Percentiles rank a stretch among this genome's conserved stretches.
Conservation (phyloP, 2,329 filamentous ascomycete genomes). For the Fusarium sublunatum region DNA sequence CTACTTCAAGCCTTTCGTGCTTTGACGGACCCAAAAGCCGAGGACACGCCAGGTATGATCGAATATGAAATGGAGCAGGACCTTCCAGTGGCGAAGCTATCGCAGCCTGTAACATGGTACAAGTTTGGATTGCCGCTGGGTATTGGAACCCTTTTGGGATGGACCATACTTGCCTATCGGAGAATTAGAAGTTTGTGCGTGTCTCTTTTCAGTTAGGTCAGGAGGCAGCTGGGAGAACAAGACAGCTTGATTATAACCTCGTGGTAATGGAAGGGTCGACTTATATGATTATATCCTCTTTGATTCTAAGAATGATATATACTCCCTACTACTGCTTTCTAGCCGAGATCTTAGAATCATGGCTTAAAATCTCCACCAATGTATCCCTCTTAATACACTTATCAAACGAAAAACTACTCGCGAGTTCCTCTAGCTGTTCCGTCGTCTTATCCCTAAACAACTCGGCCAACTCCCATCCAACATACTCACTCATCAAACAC, state of each 20-base stretch:
- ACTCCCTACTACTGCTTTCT: constrained; percentile 1
- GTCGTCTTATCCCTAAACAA: constrained; percentile 63
- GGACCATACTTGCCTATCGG: neutral
- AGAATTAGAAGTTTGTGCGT: neutral
- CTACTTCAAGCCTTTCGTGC: neutral
- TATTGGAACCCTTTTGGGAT: neutral
- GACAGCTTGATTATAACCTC: too few relatives aligned
- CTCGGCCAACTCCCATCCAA: constrained; percentile 65
- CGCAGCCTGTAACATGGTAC: neutral
- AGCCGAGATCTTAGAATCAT: constrained; percentile 12
- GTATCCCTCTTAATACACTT: constrained; percentile 63
- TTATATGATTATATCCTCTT: too few relatives aligned
- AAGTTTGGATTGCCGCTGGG: neutral
- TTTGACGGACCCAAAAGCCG: neutral
- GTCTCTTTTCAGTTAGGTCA: neutral
- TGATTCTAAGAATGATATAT: too few relatives aligned
- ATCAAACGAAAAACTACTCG: constrained; percentile 63
- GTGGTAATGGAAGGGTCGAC: too few relatives aligned
- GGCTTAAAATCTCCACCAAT: constrained; percentile 62
- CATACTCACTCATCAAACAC: constrained; percentile 58
- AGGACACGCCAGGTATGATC: rapidly evolving
- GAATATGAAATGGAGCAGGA: neutral
- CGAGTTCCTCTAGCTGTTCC: constrained; percentile 65
- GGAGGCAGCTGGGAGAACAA: too few relatives aligned
- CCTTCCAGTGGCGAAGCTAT: neutral